A percentile compares a stretch with the other conserved stretches of the same genome.
Evolutionary conservation across 176 grass and related monocot species (phyloP).

Genomic region (Oryza meridionalis): DNA sequence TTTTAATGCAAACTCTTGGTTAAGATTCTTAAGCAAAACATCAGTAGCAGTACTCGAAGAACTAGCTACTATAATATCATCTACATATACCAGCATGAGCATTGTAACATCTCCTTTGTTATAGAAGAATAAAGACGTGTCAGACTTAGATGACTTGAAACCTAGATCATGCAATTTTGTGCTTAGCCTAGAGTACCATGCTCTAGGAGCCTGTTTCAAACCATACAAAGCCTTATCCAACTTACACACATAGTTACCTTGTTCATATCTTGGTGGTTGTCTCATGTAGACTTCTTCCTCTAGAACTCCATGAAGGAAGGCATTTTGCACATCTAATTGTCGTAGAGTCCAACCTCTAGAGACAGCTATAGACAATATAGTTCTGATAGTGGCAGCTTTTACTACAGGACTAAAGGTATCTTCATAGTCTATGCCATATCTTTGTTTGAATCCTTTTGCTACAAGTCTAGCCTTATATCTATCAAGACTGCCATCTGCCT

Average conservation of each 20-base stretch:
- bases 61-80: too few species aligned
- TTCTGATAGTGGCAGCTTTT: neutral
- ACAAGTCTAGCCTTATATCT: conserved; percentile 1
- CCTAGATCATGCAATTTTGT: too few species aligned
- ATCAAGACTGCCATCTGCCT: neutral
- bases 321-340: neutral
- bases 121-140: too few species aligned
- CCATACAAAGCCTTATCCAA: neutral
- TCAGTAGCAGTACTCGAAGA: too few species aligned
- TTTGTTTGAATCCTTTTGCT: neutral
- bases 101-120: too few species aligned
- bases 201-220: too few species aligned
- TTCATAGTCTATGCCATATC: neutral
- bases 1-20: too few species aligned
- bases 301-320: neutral
- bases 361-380: too few species aligned
- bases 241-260: neutral
- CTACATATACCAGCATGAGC: too few species aligned
- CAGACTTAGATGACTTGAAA: too few species aligned
- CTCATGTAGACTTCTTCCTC: neutral
- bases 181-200: too few species aligned
- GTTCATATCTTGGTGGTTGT: neutral
- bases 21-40: too few species aligned
- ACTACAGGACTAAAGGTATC: neutral
- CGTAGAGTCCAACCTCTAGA: neutral